Percentiles rank a stretch among this genome's conserved stretches.
These are phyloP conservation scores for Ascomycota sp. DNA, from an alignment of 2,329 filamentous ascomycete genomes.

Conservation along the genomic window DNA sequence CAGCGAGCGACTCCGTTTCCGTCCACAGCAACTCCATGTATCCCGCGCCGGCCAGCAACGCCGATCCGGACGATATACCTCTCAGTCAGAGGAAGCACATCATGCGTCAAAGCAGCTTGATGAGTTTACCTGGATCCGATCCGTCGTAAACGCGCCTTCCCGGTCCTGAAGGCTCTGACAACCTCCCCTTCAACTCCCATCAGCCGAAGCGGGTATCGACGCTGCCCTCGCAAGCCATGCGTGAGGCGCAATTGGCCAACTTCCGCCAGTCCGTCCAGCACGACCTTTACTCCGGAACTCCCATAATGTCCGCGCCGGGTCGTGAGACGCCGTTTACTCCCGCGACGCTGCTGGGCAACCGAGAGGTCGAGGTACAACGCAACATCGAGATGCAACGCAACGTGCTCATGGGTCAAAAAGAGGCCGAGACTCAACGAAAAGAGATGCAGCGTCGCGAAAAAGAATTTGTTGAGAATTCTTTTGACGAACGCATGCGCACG, in stretches of 20 bases:
- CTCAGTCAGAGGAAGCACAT: conserved; percentile 45
- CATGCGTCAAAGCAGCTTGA: conserved; percentile 31
- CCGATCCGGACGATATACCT: conserved; percentile 47
- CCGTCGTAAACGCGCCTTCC: background rate
- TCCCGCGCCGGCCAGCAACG: conserved; percentile 7
- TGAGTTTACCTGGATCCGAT: conserved; percentile 7
- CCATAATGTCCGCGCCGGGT: conserved; percentile 11
- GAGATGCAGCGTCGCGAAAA: conserved; percentile 37
- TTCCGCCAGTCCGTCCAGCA: conserved; percentile 47
- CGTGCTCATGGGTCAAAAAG: conserved; percentile 38
- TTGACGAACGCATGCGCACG: conserved; percentile 58
- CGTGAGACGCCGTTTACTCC: conserved; percentile 19
- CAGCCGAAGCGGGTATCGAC: conserved; percentile 28
- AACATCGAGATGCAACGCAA: conserved; percentile 33
- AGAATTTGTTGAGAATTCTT: conserved; percentile 37
- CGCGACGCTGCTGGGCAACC: conserved; percentile 12
- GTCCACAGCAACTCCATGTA: conserved; percentile 16
- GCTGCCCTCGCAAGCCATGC: conserved; percentile 19
- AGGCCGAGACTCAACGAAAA: conserved; percentile 38
- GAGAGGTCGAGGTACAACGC: conserved; percentile 21
- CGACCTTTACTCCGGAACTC: conserved; percentile 29
- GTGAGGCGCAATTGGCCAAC: conserved; percentile 39
- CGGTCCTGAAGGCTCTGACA: conserved; percentile 12
- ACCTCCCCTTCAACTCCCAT: conserved; percentile 28
- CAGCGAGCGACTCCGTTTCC: conserved; percentile 21